Evolutionary conservation across 2,329 filamentous ascomycete genomes (phyloP).

Genomic region (Lachnellula occidentalis): DNA sequence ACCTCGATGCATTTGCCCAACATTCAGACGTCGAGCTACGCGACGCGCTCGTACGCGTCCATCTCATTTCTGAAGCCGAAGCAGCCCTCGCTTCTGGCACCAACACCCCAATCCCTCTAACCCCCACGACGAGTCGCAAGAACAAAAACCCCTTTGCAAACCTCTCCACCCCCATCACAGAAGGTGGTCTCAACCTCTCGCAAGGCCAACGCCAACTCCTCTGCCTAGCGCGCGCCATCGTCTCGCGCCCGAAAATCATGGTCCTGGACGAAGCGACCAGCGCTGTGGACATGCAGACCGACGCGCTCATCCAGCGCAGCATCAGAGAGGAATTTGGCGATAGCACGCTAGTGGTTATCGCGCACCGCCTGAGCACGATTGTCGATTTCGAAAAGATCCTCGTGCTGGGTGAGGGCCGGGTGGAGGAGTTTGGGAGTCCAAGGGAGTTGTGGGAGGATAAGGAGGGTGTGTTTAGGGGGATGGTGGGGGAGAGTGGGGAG

Average conservation of each 20-base stretch:
- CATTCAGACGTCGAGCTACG: slow-evolving; percentile 63
- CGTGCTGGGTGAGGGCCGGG: slow-evolving; percentile 62
- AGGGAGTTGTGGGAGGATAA: slow-evolving; percentile 50
- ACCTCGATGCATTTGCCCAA: slow-evolving; percentile 71
- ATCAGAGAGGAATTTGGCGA: slow-evolving; percentile 68
- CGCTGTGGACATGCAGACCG: slow-evolving; percentile 73
- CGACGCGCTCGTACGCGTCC: slow-evolving; percentile 65
- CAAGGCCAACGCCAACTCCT: slow-evolving; percentile 74
- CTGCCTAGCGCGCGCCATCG: slow-evolving; percentile 68
- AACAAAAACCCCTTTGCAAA: slow-evolving; percentile 63
- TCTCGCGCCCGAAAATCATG: slow-evolving; percentile 69
- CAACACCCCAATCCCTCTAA: slow-evolving; percentile 17
- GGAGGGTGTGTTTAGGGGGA: slow-evolving; percentile 50
- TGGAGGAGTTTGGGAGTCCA: slow-evolving; percentile 63
- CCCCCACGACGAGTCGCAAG: slow-evolving; percentile 28
- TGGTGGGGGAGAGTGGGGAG: slow-evolving; percentile 59
- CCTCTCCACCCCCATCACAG: slow-evolving; percentile 58
- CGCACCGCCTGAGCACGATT: slow-evolving; percentile 70
- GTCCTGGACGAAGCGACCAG: slow-evolving; percentile 76
- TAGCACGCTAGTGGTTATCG: slow-evolving; percentile 67
- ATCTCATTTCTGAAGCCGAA: slow-evolving; percentile 40
- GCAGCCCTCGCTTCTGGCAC: slow-evolving; percentile 15
- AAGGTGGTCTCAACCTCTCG: slow-evolving; percentile 69
- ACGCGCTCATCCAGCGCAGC: slow-evolving; percentile 65
- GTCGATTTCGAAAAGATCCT: slow-evolving; percentile 71